A percentile compares a stretch with the other conserved stretches of the same genome.
These are phyloP conservation scores for Solanum hybrid DNA, from an alignment of 305 asterid species.

Conservation along the genomic window DNA sequence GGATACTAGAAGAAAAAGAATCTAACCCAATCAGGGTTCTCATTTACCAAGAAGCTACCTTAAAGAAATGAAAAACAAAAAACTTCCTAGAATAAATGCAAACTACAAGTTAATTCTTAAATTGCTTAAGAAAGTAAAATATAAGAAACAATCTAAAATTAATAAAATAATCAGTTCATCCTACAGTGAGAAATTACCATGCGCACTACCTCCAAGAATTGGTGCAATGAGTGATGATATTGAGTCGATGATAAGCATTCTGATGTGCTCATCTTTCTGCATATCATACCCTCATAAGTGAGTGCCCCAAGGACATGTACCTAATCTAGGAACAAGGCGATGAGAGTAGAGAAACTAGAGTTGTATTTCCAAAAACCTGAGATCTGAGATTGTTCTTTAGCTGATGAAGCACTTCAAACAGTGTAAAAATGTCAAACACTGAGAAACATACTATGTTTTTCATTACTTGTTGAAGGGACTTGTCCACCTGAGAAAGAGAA, in stretches of 20 bases:
- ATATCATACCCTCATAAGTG: background rate
- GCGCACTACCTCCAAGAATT: constrained; percentile 64
- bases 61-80: background rate
- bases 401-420: constrained; percentile 63
- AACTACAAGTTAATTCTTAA: background rate
- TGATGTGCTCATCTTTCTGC: constrained; percentile 38
- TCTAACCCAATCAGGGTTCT: background rate
- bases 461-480: constrained; percentile 39
- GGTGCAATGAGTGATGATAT: constrained; percentile 82
- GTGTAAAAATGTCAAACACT: constrained; percentile 59
- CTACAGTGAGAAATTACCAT: constrained; percentile 32
- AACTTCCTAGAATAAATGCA: background rate
- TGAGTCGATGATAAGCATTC: constrained; percentile 71
- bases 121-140: background rate
- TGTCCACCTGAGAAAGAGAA: constrained; percentile 27
- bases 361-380: constrained; percentile 29
- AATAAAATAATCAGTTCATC: background rate
- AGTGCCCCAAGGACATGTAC: background rate
- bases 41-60: background rate
- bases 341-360: background rate
- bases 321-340: background rate
- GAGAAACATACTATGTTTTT: constrained; percentile 48
- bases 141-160: background rate
- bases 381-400: constrained; percentile 36
- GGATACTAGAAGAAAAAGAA: background rate